These are phyloP conservation scores for Xylaria nigripes DNA, from an alignment of 495 filamentous ascomycete genomes.

Conservation along the genomic window DNA sequence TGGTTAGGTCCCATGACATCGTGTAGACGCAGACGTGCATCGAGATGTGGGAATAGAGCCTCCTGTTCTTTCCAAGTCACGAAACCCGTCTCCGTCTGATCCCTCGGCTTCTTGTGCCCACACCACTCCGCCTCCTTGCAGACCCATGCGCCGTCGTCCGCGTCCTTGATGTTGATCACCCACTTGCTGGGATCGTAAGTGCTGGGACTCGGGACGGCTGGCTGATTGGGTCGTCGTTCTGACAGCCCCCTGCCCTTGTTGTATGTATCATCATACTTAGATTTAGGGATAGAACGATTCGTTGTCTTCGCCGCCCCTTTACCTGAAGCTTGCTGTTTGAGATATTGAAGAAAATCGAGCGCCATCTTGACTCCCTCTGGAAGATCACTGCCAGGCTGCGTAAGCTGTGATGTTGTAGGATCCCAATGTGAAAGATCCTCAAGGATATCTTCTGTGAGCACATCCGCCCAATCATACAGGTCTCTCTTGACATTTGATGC, in stretches of 20 bases:
- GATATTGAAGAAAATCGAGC: not conserved
- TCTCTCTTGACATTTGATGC: not conserved
- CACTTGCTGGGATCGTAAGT: conserved; percentile 14
- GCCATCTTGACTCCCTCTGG: not conserved
- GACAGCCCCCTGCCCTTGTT: not conserved
- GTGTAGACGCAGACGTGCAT: not conserved
- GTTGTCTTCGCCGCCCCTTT: too few relatives aligned
- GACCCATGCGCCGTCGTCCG: not conserved
- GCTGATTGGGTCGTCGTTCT: conserved; percentile 1
- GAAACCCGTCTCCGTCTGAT: conserved; percentile 8
- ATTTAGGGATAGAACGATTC: not conserved
- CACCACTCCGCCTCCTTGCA: not conserved
- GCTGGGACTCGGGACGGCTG: not conserved
- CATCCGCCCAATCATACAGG: conserved; percentile 11
- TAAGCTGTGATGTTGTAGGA: not conserved
- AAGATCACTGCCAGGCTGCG: not conserved
- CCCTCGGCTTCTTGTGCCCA: not conserved
- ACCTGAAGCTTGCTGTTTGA: not conserved
- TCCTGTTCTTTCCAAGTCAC: conserved; percentile 17
- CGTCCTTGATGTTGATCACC: not conserved
- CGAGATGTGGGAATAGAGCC: conserved; percentile 13
- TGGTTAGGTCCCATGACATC: not conserved
- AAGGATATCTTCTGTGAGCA: conserved; percentile 1
- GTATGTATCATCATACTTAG: not conserved
- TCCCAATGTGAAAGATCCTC: not conserved